Percentiles rank a stretch among this genome's conserved stretches.
phyloP scores from a whole-genome alignment of 139 green algal genomes.

The Tetraselmis chui region DNA sequence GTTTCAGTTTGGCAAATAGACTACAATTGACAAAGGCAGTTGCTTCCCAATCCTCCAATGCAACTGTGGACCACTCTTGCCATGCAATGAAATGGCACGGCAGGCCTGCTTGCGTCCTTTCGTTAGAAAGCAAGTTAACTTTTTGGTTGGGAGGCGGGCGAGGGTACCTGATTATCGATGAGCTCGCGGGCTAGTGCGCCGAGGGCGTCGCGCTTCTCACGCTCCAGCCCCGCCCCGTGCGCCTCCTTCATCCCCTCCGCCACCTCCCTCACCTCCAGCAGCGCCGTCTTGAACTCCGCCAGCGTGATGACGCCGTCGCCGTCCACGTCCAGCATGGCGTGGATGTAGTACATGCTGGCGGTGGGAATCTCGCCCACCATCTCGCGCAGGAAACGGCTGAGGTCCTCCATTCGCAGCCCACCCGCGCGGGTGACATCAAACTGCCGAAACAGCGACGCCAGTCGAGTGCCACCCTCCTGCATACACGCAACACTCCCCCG shows the following conservation, averaged over 20 bases:
- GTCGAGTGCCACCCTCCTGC: neutral
- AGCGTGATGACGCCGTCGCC: constrained; percentile 23
- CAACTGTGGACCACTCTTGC: too few species aligned
- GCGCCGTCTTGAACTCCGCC: constrained; percentile 26
- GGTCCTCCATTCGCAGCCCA: constrained; percentile 24
- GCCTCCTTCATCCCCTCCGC: neutral
- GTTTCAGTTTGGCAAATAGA: too few species aligned
- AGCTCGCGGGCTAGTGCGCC: neutral
- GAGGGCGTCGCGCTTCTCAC: neutral
- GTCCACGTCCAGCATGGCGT: constrained; percentile 36
- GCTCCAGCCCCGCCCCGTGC: neutral
- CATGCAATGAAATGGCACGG: too few species aligned
- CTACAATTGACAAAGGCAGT: too few species aligned
- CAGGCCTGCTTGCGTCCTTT: too few species aligned
- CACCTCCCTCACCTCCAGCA: constrained; percentile 10
- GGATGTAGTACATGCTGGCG: constrained; percentile 32
- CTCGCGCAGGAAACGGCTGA: constrained; percentile 15
- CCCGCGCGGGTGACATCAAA: constrained; percentile 23
- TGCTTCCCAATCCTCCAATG: too few species aligned
- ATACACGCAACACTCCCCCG: too few species aligned
- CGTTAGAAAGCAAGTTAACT: too few species aligned
- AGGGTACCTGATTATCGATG: neutral
- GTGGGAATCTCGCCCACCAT: constrained; percentile 17
- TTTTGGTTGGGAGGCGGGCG: too few species aligned
- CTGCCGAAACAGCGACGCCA: constrained; percentile 9